phyloP scores from a whole-genome alignment of 371 early-diverging fungal species.

The Mortierella sp. region DNA sequence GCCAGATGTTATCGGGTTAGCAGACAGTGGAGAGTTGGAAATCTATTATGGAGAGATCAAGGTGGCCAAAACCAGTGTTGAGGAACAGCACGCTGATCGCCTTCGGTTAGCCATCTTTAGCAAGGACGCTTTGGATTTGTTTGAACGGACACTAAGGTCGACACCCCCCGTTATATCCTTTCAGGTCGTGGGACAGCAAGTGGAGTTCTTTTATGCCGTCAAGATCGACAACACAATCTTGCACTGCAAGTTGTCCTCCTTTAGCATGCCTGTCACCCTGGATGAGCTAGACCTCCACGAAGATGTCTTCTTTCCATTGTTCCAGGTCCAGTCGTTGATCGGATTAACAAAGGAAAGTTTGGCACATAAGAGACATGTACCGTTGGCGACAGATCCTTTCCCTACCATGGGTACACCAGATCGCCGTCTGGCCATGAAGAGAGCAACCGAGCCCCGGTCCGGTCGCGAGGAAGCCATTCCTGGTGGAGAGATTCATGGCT shows the following conservation, averaged over 20 bases:
- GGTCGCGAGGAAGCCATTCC: too few relatives aligned
- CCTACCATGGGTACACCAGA: not conserved
- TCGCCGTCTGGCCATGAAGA: not conserved
- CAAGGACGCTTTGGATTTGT: constrained; percentile 8
- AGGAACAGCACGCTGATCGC: constrained; percentile 5
- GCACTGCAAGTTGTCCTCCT: constrained; percentile 7
- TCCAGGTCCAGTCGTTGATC: constrained; percentile 11
- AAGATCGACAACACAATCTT: constrained; percentile 13
- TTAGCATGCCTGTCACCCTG: constrained; percentile 9
- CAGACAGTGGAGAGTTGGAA: constrained; percentile 2
- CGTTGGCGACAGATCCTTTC: not conserved
- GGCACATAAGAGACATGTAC: not conserved
- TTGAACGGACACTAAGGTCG: not conserved
- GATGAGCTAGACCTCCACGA: constrained; percentile 5
- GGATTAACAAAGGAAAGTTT: constrained; percentile 1
- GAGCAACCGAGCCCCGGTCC: too few relatives aligned
- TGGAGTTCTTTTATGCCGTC: constrained; percentile 3
- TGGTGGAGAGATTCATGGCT: too few relatives aligned
- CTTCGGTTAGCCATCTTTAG: constrained; percentile 7
- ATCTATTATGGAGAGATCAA: constrained; percentile 13
- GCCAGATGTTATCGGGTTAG: constrained; percentile 13
- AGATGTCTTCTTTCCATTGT: constrained; percentile 10
- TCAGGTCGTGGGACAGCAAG: constrained; percentile 4
- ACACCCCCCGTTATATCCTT: constrained; percentile 7
- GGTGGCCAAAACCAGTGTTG: not conserved